Evolutionary conservation across 2,329 filamentous ascomycete genomes (phyloP), one percentile per base, ranked within the genome.

Genomic region (Trichoderma atrobrunneum): DNA sequence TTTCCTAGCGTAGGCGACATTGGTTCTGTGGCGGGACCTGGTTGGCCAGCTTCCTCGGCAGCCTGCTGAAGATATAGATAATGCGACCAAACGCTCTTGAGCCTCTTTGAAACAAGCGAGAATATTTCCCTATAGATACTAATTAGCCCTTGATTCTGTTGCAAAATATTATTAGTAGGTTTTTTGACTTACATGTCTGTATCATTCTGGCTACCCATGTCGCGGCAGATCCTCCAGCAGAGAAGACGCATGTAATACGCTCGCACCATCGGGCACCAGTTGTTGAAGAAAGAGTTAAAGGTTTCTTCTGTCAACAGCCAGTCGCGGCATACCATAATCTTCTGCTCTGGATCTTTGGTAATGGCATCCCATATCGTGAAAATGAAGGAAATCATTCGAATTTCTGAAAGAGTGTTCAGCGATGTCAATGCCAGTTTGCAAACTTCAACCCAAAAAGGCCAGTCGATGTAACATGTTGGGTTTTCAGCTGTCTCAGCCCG

Each of bases 201-300:
- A 32, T 90, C 87, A 59, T 89, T 88, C 26, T 89, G 85, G 61
- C 87, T 88, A 18, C 91, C 93, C 67, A 90, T 88, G 77, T 92
- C 92, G 74, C 95, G 88, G 75, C 92, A 95, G 62, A 98, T 85
- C 73, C 94, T 89, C 95, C 95, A 98, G 81, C 94, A 97, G 26
- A 97, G 82, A 64, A 98, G 84, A 61, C 95, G 93, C 88, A 97
- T 96, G 79, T 92, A 98, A 80, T 97, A 98, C 16, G 94, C 92
- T 73, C 95, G 89, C 26, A 97, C 93, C 95, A 97, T 97, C 0
- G 95, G 94, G 78, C 93, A 97, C 94, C 95, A 97, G 78, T 97
- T 94, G 78, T 92, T 95, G 82, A 97, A 98, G 73, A 94, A 90
- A 73, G 89, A 89, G 78, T 93, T 90, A 79, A 97, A 97, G 2